phyloP scores from a whole-genome alignment of 1,284 basidiomycete species.

The Malassezia psittaci region DNA sequence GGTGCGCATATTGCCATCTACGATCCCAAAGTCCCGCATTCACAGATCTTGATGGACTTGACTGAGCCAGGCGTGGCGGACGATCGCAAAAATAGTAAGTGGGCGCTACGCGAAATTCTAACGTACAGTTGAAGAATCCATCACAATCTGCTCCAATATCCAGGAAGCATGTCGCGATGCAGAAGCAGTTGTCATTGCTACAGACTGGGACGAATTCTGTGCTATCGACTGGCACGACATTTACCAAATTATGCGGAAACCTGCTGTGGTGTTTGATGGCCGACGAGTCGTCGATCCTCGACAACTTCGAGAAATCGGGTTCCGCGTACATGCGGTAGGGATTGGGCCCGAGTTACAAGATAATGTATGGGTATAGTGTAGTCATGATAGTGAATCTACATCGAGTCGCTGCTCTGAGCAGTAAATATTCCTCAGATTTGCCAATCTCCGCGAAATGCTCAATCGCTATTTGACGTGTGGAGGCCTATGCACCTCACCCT shows the following conservation, averaged over 20 bases:
- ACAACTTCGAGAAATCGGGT: slow-evolving; percentile 73
- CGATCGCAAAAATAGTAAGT: slow-evolving; percentile 57
- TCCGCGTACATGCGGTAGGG: slow-evolving; percentile 61
- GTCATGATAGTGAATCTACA: too few relatives aligned
- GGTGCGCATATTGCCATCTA: slow-evolving; percentile 76
- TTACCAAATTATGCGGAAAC: slow-evolving; percentile 84
- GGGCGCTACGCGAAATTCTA: slow-evolving; percentile 51
- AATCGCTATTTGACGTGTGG: too few relatives aligned
- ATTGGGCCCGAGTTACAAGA: slow-evolving; percentile 42
- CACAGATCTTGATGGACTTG: slow-evolving; percentile 53
- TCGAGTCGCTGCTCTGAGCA: too few relatives aligned
- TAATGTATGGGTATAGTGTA: slow-evolving; percentile 33
- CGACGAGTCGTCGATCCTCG: slow-evolving; percentile 72
- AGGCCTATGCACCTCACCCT: too few relatives aligned
- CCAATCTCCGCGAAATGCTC: too few relatives aligned
- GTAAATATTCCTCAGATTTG: too few relatives aligned
- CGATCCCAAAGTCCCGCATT: slow-evolving; percentile 67
- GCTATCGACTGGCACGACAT: slow-evolving; percentile 78
- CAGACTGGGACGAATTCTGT: slow-evolving; percentile 75
- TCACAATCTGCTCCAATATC: slow-evolving; percentile 66
- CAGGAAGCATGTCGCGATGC: slow-evolving; percentile 77
- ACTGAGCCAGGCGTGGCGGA: slow-evolving; percentile 52
- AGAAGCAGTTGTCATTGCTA: slow-evolving; percentile 74
- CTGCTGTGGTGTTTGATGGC: slow-evolving; percentile 67
- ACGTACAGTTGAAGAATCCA: slow-evolving; percentile 69